Evolutionary conservation across 768 basidiomycete genomes (phyloP).

Genomic region (Naematelia encephala): DNA sequence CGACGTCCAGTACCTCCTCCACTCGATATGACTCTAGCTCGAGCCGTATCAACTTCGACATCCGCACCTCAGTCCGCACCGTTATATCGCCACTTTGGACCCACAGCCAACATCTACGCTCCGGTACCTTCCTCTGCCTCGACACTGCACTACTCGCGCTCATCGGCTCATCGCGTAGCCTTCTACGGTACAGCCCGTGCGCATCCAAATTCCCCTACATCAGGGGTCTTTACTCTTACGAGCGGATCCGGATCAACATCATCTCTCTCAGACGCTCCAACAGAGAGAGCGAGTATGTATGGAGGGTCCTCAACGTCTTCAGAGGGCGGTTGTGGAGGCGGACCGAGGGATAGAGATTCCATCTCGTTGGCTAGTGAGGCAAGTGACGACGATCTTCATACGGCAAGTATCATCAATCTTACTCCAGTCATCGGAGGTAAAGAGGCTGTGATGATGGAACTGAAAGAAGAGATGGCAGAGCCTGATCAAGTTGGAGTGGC

Average conservation of each 20-base stretch:
- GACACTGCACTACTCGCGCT: neutral
- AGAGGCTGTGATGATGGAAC: slow-evolving; percentile 4
- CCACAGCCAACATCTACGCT: neutral
- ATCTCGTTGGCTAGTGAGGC: slow-evolving; percentile 34
- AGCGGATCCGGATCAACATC: neutral
- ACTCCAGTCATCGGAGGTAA: slow-evolving; percentile 22
- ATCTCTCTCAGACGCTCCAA: slow-evolving; percentile 8
- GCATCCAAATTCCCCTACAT: slow-evolving; percentile 31
- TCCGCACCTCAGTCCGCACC: slow-evolving; percentile 12
- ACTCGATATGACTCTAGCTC: slow-evolving; percentile 16
- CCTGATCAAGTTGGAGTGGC: slow-evolving; percentile 18
- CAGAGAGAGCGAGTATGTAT: neutral
- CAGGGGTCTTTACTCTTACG: slow-evolving; percentile 26
- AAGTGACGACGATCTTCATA: slow-evolving; percentile 41
- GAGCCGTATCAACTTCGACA: neutral
- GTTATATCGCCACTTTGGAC: neutral
- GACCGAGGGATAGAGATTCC: slow-evolving; percentile 16
- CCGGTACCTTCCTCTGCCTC: slow-evolving; percentile 10
- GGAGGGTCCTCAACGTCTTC: slow-evolving; percentile 2
- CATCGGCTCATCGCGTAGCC: slow-evolving; percentile 25
- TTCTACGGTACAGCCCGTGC: slow-evolving; percentile 38
- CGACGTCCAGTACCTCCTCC: slow-evolving; percentile 22
- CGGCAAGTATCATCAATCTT: slow-evolving; percentile 38
- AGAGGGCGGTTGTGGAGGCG: neutral
- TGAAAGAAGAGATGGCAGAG: slow-evolving; percentile 7